Base-by-base conservation (phyloP, 192 early-diverging fungal genomes). In the Podila minutissima region DNA sequence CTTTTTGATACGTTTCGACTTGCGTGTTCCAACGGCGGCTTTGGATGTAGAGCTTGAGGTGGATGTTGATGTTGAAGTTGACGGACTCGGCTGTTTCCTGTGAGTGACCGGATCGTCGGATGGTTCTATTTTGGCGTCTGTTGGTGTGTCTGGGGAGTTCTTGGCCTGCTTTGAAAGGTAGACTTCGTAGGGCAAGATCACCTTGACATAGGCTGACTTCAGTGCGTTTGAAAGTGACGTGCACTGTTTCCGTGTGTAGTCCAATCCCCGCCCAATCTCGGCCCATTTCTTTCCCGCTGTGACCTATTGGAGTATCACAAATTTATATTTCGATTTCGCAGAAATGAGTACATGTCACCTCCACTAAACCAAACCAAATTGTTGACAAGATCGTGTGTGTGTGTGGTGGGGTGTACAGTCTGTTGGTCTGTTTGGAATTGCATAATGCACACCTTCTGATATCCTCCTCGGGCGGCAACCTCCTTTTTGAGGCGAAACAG, bases 401-500 rank as follows among this genome's bases (percentile, higher is more conserved):
- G 33, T 33, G 33, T 6, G 33, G 35, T 37, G 35, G 9, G 4
- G 9, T 37, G 33, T 33, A 33, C 20, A 26, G 28, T 65, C 29
- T 49, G 41, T 17, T 28, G 41, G 49, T 32, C 24, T 31, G 29
- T 9, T 51, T 31, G 29, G 13, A 17, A 46, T 46, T 29, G n/a
- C 63, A 33, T 78, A 46, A 15, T 15, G n/a, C 63, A 33, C 75
- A 88, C 94, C 83, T 86, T 88, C 66, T 91, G 83, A 59, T 89
- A 92, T 2, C 96, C 97, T 37, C 95, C 95, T 66, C 93, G 85
- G 35, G 83, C 68, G 9, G 86, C 86, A 0, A 98, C 97, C 65
- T 94, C 92, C 79, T 95, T 95, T 60, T 94, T 92, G 29, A 99
- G 87, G 11, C 87, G 84, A 70, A 86, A 92, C 53, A 99, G 82